Conservation (phyloP, 768 basidiomycete species). For the Suillus sp. region DNA sequence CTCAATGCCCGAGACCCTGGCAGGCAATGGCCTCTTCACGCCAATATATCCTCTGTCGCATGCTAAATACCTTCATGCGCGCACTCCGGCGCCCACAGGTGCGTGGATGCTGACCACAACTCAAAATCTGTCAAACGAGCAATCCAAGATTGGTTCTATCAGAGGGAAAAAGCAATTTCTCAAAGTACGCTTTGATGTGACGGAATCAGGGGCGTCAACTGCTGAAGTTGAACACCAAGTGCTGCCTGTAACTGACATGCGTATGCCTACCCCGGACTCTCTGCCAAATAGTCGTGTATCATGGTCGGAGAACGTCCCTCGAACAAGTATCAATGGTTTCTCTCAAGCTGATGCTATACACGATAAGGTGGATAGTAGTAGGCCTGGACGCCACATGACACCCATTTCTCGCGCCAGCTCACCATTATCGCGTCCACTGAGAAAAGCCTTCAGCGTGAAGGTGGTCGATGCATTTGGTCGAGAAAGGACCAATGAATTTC, state of each 20-base stretch:
- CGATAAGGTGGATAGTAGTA: constrained; percentile 7
- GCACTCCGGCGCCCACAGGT: constrained; percentile 68
- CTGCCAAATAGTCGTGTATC: neutral
- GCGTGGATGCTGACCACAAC: constrained; percentile 57
- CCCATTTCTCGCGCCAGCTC: constrained; percentile 27
- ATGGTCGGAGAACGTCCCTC: neutral
- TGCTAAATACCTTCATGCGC: constrained; percentile 45
- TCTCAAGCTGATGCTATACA: constrained; percentile 11
- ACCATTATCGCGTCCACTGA: constrained; percentile 36
- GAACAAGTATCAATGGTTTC: neutral
- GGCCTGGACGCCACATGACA: constrained; percentile 23
- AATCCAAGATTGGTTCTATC: constrained; percentile 35
- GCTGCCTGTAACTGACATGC: constrained; percentile 31
- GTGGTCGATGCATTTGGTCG: constrained; percentile 73
- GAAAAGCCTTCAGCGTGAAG: constrained; percentile 56
- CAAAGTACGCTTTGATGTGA: constrained; percentile 73
- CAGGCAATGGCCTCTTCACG: constrained; percentile 37
- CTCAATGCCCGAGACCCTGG: constrained; percentile 26
- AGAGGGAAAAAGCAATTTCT: constrained; percentile 54
- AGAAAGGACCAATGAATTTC: constrained; percentile 35
- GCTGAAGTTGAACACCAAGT: constrained; percentile 25
- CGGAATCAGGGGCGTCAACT: constrained; percentile 35
- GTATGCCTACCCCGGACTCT: constrained; percentile 4
- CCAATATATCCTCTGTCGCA: constrained; percentile 51
- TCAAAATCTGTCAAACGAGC: constrained; percentile 20